Evolutionary conservation across 768 basidiomycete species (phyloP).

Genomic region (Clavaria fumosa): DNA sequence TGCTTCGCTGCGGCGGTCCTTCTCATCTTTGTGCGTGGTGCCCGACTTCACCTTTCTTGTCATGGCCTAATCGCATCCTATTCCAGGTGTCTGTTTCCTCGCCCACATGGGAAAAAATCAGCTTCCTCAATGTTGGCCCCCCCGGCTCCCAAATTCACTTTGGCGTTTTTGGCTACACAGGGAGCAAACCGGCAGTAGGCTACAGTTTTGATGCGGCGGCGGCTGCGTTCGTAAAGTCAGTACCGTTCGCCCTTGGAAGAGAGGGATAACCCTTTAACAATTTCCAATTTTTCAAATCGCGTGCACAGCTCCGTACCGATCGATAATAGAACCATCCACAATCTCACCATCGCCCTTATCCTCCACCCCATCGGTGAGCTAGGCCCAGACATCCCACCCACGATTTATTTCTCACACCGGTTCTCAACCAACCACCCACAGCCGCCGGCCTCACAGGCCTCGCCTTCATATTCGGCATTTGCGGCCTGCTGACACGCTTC

Average conservation of each 20-base stretch:
- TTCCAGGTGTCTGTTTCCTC: conserved; percentile 50
- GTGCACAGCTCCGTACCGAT: conserved; percentile 31
- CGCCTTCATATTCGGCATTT: conserved; percentile 53
- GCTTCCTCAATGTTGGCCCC: conserved; percentile 42
- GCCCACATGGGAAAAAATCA: conserved; percentile 60
- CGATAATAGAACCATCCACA: conserved; percentile 40
- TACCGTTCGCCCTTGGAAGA: too few species aligned
- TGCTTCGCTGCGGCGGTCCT: conserved; percentile 57
- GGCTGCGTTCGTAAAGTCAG: too few species aligned
- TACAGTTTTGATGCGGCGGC: conserved; percentile 44
- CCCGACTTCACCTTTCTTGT: conserved; percentile 1
- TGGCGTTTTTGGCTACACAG: conserved; percentile 70
- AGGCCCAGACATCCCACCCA: conserved; percentile 4
- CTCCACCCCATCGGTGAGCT: conserved; percentile 62
- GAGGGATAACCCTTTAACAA: too few species aligned
- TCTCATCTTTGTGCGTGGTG: conserved; percentile 44
- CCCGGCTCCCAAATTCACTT: conserved; percentile 31
- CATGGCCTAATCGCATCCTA: conserved; percentile 1
- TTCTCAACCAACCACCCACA: conserved; percentile 12
- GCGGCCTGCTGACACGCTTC: conserved; percentile 48
- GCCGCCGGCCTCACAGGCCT: conserved; percentile 52
- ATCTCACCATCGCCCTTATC: conserved; percentile 59
- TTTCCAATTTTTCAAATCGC: too few species aligned
- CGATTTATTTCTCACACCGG: conserved; percentile 4
- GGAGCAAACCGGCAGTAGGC: conserved; percentile 37